Percentiles rank a stretch among this genome's conserved stretches.
Evolutionary conservation across 495 filamentous ascomycete genomes (phyloP).

Genomic region (Trichoderma orchidacearum): DNA sequence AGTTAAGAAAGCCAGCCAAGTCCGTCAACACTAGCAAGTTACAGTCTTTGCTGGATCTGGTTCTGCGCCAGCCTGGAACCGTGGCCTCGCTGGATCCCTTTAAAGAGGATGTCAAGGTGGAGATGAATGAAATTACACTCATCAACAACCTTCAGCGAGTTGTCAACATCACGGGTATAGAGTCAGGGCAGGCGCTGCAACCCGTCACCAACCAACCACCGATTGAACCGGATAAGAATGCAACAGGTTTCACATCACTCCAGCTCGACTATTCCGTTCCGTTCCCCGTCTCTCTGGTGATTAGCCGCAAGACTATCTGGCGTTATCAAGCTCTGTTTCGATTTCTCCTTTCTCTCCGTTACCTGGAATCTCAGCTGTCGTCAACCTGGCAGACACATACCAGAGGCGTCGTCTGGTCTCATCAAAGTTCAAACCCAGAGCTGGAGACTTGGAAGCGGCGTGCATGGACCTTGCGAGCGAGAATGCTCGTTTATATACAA

Average conservation of each 20-base stretch:
- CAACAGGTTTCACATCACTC: slow-evolving; percentile 77
- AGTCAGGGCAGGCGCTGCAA: slow-evolving; percentile 61
- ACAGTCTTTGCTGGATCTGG: slow-evolving; percentile 86
- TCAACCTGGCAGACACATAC: slow-evolving; percentile 84
- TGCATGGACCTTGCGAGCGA: slow-evolving; percentile 78
- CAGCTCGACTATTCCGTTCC: slow-evolving; percentile 90
- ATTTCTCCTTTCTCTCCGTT: slow-evolving; percentile 75
- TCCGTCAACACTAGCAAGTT: slow-evolving; percentile 83
- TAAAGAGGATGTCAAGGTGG: slow-evolving; percentile 94
- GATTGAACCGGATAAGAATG: slow-evolving; percentile 71
- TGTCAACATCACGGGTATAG: slow-evolving; percentile 87
- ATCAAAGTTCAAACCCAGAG: slow-evolving; percentile 55
- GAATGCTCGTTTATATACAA: slow-evolving; percentile 95
- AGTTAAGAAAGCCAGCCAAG: slow-evolving; percentile 77
- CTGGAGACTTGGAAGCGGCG: slow-evolving; percentile 88
- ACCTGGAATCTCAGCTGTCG: slow-evolving; percentile 73
- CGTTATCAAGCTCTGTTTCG: slow-evolving; percentile 95
- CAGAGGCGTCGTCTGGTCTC: slow-evolving; percentile 69
- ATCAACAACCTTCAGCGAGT: slow-evolving; percentile 91
- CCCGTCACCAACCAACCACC: slow-evolving; percentile 29
- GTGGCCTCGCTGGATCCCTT: slow-evolving; percentile 90
- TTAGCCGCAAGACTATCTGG: slow-evolving; percentile 89
- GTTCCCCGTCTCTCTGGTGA: slow-evolving; percentile 92
- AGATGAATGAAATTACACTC: slow-evolving; percentile 88
- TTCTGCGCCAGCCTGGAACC: slow-evolving; percentile 86